Evolutionary conservation across 1,284 basidiomycete genomes (phyloP).

Genomic region (Paramarasmius palmivorus): DNA sequence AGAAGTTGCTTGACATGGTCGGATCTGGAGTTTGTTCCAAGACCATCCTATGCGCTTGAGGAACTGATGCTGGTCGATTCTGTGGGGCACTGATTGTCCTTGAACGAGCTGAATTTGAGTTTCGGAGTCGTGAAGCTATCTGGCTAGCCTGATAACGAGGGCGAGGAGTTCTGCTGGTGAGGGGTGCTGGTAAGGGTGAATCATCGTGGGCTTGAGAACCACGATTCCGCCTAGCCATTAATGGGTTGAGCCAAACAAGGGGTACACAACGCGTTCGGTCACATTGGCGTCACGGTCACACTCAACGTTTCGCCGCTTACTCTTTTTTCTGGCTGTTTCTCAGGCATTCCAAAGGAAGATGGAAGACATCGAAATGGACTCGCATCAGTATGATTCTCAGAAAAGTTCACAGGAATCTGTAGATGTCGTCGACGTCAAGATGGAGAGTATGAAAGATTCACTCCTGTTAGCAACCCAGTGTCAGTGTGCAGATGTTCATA

Average conservation of each 20-base stretch:
- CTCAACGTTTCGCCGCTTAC: not conserved
- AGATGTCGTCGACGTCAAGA: too few species aligned
- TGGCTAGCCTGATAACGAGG: slow-evolving; percentile 4
- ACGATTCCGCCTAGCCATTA: not conserved
- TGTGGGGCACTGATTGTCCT: not conserved
- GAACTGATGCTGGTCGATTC: not conserved
- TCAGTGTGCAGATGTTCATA: too few species aligned
- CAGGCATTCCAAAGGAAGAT: not conserved
- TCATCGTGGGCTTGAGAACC: not conserved
- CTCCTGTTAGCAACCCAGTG: too few species aligned
- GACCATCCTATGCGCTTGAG: too few species aligned
- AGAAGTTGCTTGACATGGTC: too few species aligned
- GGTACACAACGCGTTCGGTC: not conserved
- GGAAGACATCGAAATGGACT: too few species aligned
- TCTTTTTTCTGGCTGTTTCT: not conserved
- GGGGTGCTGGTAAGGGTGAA: slow-evolving; percentile 3
- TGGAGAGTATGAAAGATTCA: too few species aligned
- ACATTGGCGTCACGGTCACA: not conserved
- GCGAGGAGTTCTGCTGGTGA: slow-evolving; percentile 9
- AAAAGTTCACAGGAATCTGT: too few species aligned
- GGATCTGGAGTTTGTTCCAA: too few species aligned
- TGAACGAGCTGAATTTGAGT: not conserved
- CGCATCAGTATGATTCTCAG: too few species aligned
- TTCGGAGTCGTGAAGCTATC: not conserved
- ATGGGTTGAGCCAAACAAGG: not conserved